A percentile compares a stretch with the other conserved stretches of the same genome.
Evolutionary conservation across 805 yeast species (phyloP).

Genomic region (Brettanomyces anomalus): DNA sequence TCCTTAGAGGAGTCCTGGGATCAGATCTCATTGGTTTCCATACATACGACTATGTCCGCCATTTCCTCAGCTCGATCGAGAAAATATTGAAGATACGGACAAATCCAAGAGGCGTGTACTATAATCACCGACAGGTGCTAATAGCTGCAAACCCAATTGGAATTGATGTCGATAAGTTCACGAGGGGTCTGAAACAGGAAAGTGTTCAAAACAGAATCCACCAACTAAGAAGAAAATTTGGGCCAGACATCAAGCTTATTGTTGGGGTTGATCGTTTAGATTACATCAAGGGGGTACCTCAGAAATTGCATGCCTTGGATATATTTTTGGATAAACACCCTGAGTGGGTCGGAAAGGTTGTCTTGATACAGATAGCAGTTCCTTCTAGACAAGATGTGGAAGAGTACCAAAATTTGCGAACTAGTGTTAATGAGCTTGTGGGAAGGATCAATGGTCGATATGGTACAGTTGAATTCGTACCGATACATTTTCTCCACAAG

Average conservation of each 20-base stretch:
- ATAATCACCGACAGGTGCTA: constrained; percentile 62
- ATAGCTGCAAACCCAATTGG: constrained; percentile 99
- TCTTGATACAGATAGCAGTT: constrained; percentile 92
- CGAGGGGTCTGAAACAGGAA: constrained; percentile 61
- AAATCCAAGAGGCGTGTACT: constrained; percentile 84
- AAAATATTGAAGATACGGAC: constrained; percentile 76
- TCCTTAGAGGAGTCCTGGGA: constrained; percentile 81
- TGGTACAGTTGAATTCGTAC: constrained; percentile 96
- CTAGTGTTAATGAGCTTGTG: constrained; percentile 91
- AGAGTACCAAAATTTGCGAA: constrained; percentile 88
- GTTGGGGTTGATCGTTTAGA: constrained; percentile 97
- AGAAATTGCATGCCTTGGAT: constrained; percentile 92
- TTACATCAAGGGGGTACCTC: constrained; percentile 97
- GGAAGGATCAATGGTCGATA: constrained; percentile 95
- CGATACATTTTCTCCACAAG: constrained; percentile 93
- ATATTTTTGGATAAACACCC: constrained; percentile 88
- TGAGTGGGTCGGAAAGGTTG: constrained; percentile 96
- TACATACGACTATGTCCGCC: constrained; percentile 98
- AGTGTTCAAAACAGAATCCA: constrained; percentile 58
- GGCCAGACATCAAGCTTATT: constrained; percentile 70
- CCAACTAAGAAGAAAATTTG: constrained; percentile 52
- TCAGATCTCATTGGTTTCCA: constrained; percentile 97
- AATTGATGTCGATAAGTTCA: constrained; percentile 87
- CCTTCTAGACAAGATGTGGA: constrained; percentile 98
- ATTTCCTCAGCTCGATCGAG: constrained; percentile 83